Evolutionary conservation across 768 basidiomycete species (phyloP).

Genomic region (Pulveroboletus sp.): DNA sequence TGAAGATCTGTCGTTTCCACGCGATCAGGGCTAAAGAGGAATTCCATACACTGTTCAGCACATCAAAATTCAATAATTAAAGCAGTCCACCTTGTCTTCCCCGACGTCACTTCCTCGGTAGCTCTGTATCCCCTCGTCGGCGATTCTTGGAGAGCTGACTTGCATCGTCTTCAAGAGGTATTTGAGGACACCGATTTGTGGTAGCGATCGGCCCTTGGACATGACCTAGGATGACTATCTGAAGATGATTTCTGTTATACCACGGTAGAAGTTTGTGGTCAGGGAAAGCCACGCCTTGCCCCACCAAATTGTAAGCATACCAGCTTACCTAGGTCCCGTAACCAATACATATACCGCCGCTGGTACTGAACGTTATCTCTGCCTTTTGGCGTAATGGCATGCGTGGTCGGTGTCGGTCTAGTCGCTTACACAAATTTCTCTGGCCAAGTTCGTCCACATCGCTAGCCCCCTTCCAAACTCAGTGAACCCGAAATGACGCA

Average conservation of each 20-base stretch:
- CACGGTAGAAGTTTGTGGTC: slow-evolving; percentile 19
- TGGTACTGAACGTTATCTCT: too few relatives aligned
- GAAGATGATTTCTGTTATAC: neutral
- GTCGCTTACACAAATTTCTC: too few relatives aligned
- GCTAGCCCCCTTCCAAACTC: too few relatives aligned
- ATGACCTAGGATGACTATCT: neutral
- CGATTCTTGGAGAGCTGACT: slow-evolving; percentile 1
- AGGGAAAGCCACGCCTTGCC: slow-evolving; percentile 32
- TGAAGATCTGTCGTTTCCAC: slow-evolving; percentile 33
- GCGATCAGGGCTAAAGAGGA: neutral
- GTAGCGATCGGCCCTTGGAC: too few relatives aligned
- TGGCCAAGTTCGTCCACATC: too few relatives aligned
- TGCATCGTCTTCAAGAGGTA: neutral
- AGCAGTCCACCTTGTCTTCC: slow-evolving; percentile 4
- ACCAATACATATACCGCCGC: too few relatives aligned
- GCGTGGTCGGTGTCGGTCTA: too few relatives aligned
- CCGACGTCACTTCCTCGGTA: slow-evolving; percentile 9
- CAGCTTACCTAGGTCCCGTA: too few relatives aligned
- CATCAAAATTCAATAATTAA: slow-evolving; percentile 22
- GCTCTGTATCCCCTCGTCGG: neutral
- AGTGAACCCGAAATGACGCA: too few relatives aligned
- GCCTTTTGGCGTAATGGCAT: too few relatives aligned
- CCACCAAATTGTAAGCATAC: too few relatives aligned
- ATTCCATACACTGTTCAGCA: slow-evolving; percentile 16
- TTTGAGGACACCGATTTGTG: neutral